phyloP scores from a whole-genome alignment of 2,329 filamentous ascomycete genomes.

The Aspergillus fructus region DNA sequence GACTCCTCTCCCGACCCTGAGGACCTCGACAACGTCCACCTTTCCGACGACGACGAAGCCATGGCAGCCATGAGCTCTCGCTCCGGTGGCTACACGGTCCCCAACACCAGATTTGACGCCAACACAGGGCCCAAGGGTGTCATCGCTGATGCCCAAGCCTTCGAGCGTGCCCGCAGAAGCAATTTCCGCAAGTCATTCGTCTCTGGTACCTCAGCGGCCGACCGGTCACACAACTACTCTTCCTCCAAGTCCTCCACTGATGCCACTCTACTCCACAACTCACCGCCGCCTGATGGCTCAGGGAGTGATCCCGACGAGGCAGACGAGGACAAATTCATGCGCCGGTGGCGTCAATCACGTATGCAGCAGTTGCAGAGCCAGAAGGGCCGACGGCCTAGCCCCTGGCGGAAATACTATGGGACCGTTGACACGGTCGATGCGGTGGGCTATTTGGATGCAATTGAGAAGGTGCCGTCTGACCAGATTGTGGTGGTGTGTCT shows the following conservation, averaged over 20 bases:
- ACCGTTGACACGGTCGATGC: constrained; percentile 82
- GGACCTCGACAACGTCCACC: constrained; percentile 28
- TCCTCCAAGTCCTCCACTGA: constrained; percentile 22
- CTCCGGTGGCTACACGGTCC: constrained; percentile 42
- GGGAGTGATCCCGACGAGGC: constrained; percentile 55
- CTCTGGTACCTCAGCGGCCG: constrained; percentile 31
- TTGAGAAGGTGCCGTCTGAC: constrained; percentile 81
- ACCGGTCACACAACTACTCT: constrained; percentile 23
- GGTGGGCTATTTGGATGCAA: constrained; percentile 88
- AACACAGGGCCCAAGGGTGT: constrained; percentile 54
- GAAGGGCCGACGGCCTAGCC: constrained; percentile 68
- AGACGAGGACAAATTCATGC: constrained; percentile 78
- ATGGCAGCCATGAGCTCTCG: constrained; percentile 36
- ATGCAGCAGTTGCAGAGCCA: constrained; percentile 72
- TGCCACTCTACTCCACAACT: constrained; percentile 26
- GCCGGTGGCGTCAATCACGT: constrained; percentile 79
- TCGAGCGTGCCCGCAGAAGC: constrained; percentile 48
- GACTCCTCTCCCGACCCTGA: constrained; percentile 26
- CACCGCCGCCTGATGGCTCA: constrained; percentile 21
- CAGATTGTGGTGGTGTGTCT: constrained; percentile 91
- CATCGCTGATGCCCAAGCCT: constrained; percentile 52
- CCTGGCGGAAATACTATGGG: constrained; percentile 76
- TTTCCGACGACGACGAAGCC: constrained; percentile 34
- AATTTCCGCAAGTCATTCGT: constrained; percentile 48
- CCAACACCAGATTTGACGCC: constrained; percentile 47